Base-by-base conservation (phyloP, 108 stramenopile species). In the Epithemia pelagica region DNA sequence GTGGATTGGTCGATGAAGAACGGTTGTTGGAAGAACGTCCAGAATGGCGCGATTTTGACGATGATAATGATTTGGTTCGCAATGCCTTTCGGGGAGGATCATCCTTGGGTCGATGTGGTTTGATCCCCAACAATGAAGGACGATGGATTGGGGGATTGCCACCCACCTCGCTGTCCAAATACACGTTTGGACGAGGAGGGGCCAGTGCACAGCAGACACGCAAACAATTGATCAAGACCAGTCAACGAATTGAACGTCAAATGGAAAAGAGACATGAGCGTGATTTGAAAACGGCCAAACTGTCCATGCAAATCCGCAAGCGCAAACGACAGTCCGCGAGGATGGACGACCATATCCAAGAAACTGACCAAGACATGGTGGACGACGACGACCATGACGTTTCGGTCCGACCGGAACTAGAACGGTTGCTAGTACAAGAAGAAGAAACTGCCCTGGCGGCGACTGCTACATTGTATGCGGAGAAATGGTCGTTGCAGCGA, bases 1-100 rank as follows among this genome's bases (percentile, higher is more conserved):
- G 85, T 71, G 85, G 85, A 0, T 70, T 83, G 25, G 82, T 86
- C 28, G 73, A 80, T 23, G 82, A 80, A 63, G 74, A 62, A 7
- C 74, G 59, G 18, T 1, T 86, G 33, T 58, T 69, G 30, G 81
- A 86, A 61, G 65, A 63, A 57, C 75, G 84, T 20, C 77, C 84
- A 2, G 84, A 86, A 74, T 86, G 84, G 84, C 72, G 74, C 54
- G 81, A 85, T 26, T 85, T 76, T 57, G 59, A 71, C 51, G 80
- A 81, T 7, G 78, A 59, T 21, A 75, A 77, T 18, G 84, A 85
- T 62, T 31, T 72, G 23, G 73, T 63, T 66, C 33, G 32, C 19
- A 19, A 30, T 5, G 37, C 10, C 15, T 5, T 5, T 15, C 10
- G 37, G 10, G 79, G 77, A 37, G 19, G 64, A 15, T 67, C 71